Base-by-base conservation (phyloP, 345 rosid species). In the Euphorbia peplus region DNA sequence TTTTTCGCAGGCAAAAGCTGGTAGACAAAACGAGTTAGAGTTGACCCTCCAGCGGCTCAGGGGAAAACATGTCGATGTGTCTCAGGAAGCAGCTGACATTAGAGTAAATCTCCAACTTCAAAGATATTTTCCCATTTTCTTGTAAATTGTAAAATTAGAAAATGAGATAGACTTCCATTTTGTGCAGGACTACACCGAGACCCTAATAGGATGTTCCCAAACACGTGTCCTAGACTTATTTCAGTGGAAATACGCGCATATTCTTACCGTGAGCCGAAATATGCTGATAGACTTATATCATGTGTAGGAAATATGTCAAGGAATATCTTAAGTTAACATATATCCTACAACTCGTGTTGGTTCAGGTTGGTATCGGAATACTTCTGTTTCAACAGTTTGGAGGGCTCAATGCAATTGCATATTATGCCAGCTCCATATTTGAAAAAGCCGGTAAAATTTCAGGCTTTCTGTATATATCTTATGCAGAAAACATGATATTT, bases 331-430 rank as follows among this genome's bases (percentile, higher is more conserved):
- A n/a, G n/a, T n/a, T n/a, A 8, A 14, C 29, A 41, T 39, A 32
- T 32, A 32, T 28, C 9, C 42, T 55, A 26, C 39, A 44, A 39
- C 9, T 61, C 29, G 39, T 21, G 25, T 39, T 22, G 50, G 50
- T 60, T 50, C 69, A 86, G 90, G 75, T 78, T 52, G 91, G 89
- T 64, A 64, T 85, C 50, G 90, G 89, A 18, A 7, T 87, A 55
- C 83, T 79, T 82, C 3, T 82, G 14, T 52, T 82, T 52, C 85
- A 75, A 63, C 86, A 84, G 67, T 68, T 83, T 55, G 77, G 77
- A 35, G 91, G 91, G 50, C 21, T 60, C 19, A 66, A 50, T 50
- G 88, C 78, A 42, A 42, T 89, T 60, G 64, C 82, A 16, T 85
- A 47, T 70, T 89, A 85, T 56, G 72, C 87, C n/a, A 75, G 81